Evolutionary conservation across 2,329 filamentous ascomycete species (phyloP), one percentile per base, ranked within the genome.

Genomic region (Acarospora socialis): DNA sequence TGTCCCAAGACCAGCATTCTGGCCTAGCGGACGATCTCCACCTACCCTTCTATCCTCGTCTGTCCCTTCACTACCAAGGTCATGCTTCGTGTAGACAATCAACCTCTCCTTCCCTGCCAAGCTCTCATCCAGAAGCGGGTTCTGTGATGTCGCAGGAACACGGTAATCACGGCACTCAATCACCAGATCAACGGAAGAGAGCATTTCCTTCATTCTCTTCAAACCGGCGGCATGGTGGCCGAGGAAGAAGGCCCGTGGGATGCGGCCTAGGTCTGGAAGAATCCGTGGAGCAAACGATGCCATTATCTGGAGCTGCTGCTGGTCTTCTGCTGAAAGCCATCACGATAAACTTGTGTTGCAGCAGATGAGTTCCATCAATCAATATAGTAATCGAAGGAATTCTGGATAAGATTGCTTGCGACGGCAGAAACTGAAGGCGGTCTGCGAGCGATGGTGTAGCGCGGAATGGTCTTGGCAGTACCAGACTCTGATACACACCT

Each of bases 111-210:
- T 74, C 10, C 76, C 77, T 17, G 73, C 72, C 26, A 95, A 63
- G 19, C 73, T 69, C 40, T 75, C 67, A 51, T 95, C 87, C 45
- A 98, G 87, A 27, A 86, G 60, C 0, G 86, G 87, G 51, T 98
- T 98, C 44, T 82, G 74, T 3, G 82, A 90, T 1, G 84, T 86
- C 7, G 95, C 60, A 0, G 90, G 90, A 0, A 93, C 76, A 28
- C 90, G 77, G 52, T 84, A 84, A 61, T 98, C 90, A 49, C 90
- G 81, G 54, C 86, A 94, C 61, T 98, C 90, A 49, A 98, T 72
- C 33, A 98, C 73, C 25, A 95, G 73, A 48, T 86, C 80, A 46
- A 94, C 81, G 40, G 73, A 75, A 17, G 76, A 73, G 29, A 98
- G 69, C 51, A 81, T 68, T 22, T 71, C 71, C 52, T 81, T 81